Evolutionary conservation across 176 grass and related monocot genomes (phyloP).

Genomic region (Elaeis guineensis): DNA sequence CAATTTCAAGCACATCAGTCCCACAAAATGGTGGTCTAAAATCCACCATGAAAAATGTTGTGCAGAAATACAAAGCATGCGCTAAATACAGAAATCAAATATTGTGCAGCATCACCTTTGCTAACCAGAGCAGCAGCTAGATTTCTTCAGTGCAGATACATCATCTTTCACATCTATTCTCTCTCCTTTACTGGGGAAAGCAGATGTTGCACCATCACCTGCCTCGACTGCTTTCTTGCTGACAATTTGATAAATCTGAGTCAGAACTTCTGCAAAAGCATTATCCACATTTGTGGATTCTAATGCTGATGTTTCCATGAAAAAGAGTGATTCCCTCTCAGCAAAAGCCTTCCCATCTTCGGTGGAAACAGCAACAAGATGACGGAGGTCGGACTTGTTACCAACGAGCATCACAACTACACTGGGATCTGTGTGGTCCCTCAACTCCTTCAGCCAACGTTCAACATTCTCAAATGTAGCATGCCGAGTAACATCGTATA

Average conservation of each 20-base stretch:
- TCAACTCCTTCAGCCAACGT: slow-evolving; percentile 60
- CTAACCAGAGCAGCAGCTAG: slow-evolving; percentile 53
- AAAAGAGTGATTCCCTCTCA: slow-evolving; percentile 44
- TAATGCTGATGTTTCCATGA: slow-evolving; percentile 51
- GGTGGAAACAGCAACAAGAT: slow-evolving; percentile 50
- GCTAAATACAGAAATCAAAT: slow-evolving; percentile 15
- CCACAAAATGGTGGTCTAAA: too few relatives aligned
- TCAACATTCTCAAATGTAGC: slow-evolving; percentile 44
- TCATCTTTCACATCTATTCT: slow-evolving; percentile 57
- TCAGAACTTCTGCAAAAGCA: slow-evolving; percentile 47
- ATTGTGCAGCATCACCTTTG: slow-evolving; percentile 11
- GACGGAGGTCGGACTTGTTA: slow-evolving; percentile 51
- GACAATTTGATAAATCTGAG: slow-evolving; percentile 47
- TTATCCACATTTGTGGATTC: slow-evolving; percentile 43
- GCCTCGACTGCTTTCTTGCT: slow-evolving; percentile 46
- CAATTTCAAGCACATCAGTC: too few relatives aligned
- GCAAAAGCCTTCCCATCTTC: slow-evolving; percentile 48
- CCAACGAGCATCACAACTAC: slow-evolving; percentile 42
- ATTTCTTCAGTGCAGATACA: slow-evolving; percentile 38
- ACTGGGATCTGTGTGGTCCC: slow-evolving; percentile 52
- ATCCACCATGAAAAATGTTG: background rate
- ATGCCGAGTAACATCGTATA: slow-evolving; percentile 59
- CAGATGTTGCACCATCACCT: slow-evolving; percentile 12
- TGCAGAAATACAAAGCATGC: slow-evolving; percentile 8
- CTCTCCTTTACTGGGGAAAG: slow-evolving; percentile 37